Evolutionary conservation across 768 basidiomycete species (phyloP), one percentile per base, ranked within the genome.

Genomic region (Xerocomus potaroensis): DNA sequence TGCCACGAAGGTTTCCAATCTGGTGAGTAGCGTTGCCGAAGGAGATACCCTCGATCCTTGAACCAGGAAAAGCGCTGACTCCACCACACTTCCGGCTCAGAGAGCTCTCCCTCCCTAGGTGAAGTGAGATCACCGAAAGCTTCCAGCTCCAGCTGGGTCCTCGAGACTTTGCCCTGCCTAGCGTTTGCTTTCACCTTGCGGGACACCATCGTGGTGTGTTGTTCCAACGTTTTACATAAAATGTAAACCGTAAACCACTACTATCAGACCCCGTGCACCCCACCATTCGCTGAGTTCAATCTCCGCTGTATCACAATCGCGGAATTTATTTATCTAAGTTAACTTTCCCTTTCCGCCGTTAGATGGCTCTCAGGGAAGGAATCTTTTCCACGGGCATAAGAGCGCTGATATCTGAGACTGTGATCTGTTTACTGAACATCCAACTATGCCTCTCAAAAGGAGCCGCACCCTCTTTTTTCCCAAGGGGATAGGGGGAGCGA

Each of bases 1-100:
- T 23, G 3, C 50, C 51, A 52, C 15, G 51, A 52, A 3, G 51
- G 42, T 9, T 19, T 38, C 51, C 51, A 52, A 1, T 49, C 39
- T 0, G 51, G 51, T 10, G 43, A 26, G 26, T 52, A 52, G n/a
- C 51, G 51, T 11, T 18, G 43, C 1, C 51, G 51, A 16, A 49
- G 34, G 10, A 44, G 39, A 8, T 49, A 47, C 34, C 45, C 38
- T 3, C 22, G 10, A 7, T 32, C 37, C 22, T 32, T 47, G 19
- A 47, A n/a, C 45, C 45, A 47, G 1, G 23, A 7, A 26, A 16
- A 40, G 21, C 34, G 45, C 8, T 47, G 29, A 5, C 31, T 21
- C 38, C 45, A 47, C 45, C 45, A 47, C n/a, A 31, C 4, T 40
- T 47, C 45, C 4, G 30, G 30, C 9, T 32, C 37, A 4, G 31